Conservation (phyloP, 1,139 yeast genomes). For the Suhomyces guaymorum region DNA sequence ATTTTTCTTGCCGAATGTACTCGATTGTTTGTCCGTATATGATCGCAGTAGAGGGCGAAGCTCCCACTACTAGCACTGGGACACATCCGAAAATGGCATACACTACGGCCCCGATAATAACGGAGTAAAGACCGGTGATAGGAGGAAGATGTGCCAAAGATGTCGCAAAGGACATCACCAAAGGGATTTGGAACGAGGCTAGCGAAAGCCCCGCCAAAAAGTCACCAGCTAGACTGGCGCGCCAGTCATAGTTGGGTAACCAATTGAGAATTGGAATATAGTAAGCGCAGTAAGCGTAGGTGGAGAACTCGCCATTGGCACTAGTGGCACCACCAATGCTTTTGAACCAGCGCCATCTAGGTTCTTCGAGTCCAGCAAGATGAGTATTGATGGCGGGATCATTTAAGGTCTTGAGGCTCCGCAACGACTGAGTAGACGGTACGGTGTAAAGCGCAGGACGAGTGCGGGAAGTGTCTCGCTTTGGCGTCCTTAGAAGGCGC, state of each 20-base stretch:
- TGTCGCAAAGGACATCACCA: slow-evolving; percentile 38
- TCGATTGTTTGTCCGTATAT: slow-evolving; percentile 35
- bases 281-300: slow-evolving; percentile 32
- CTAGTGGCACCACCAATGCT: no score
- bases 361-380: no score
- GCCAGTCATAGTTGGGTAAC: slow-evolving; percentile 29
- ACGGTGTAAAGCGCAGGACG: slow-evolving; percentile 31
- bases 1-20: slow-evolving; percentile 19
- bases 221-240: slow-evolving; percentile 27
- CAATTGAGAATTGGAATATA: slow-evolving; percentile 36
- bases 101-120: slow-evolving; percentile 28
- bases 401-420: slow-evolving; percentile 22
- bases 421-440: slow-evolving; percentile 28
- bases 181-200: slow-evolving; percentile 37
- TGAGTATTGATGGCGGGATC: slow-evolving; percentile 24
- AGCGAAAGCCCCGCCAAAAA: slow-evolving; percentile 35
- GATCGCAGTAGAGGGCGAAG: slow-evolving; percentile 36
- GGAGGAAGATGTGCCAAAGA: slow-evolving; percentile 38
- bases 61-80: slow-evolving; percentile 37
- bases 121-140: slow-evolving; percentile 31
- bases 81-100: slow-evolving; percentile 36
- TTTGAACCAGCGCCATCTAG: no score
- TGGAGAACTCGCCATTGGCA: slow-evolving; percentile 18
- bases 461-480: slow-evolving; percentile 2
- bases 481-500: slow-evolving; percentile 6